phyloP scores from a whole-genome alignment of 495 filamentous ascomycete species.

The Pyrenula massariospora region DNA sequence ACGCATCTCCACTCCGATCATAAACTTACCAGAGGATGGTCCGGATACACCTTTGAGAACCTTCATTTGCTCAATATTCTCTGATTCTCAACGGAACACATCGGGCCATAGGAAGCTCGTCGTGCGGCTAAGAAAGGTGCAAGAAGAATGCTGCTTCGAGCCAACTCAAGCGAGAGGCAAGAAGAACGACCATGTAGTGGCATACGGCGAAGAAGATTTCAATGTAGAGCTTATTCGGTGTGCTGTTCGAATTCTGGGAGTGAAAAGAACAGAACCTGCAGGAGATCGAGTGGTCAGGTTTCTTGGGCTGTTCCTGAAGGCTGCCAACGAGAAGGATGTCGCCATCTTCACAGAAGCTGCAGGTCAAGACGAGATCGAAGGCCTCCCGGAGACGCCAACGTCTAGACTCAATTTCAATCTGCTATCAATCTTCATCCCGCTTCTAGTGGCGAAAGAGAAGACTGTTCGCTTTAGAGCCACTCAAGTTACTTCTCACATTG shows the following conservation, averaged over 20 bases:
- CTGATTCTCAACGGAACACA: constrained; percentile 76
- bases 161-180: constrained; percentile 16
- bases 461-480: constrained; percentile 80
- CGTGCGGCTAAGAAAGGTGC: constrained; percentile 73
- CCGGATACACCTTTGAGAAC: constrained; percentile 57
- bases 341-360: constrained; percentile 31
- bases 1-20: constrained; percentile 52
- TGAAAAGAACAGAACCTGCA: constrained; percentile 86
- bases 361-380: constrained; percentile 38
- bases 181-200: constrained; percentile 35
- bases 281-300: constrained; percentile 81
- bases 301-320: constrained; percentile 68
- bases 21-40: constrained; percentile 62
- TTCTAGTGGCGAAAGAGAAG: constrained; percentile 79
- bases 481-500: constrained; percentile 77
- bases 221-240: constrained; percentile 75
- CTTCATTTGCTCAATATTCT: constrained; percentile 69
- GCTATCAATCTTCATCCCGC: constrained; percentile 52
- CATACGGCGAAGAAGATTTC: constrained; percentile 74
- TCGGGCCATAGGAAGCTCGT: constrained; percentile 83
- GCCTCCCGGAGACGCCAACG: constrained; percentile 67
- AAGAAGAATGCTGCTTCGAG: constrained; percentile 69
- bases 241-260: constrained; percentile 64
- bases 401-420: constrained; percentile 66
- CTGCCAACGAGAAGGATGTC: constrained; percentile 69